Evolutionary conservation across 2,329 filamentous ascomycete genomes (phyloP).

Genomic region (Aspergillus brasiliensis): DNA sequence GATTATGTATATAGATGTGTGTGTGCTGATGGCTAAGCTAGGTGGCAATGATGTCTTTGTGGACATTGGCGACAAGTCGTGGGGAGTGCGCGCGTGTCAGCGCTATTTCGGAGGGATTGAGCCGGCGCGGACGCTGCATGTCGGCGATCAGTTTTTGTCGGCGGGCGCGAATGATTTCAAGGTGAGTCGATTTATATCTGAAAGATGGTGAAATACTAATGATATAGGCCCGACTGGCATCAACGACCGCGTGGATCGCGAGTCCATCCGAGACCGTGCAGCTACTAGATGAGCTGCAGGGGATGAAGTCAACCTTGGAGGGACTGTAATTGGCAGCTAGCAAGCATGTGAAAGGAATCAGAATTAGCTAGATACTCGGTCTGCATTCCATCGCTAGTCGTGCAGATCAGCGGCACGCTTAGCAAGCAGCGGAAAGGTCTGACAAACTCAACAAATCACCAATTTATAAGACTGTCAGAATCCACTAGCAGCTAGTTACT

Average conservation of each 20-base stretch:
- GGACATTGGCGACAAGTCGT: conserved; percentile 96
- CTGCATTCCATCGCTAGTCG: too few relatives aligned
- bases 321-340: too few relatives aligned
- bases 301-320: too few relatives aligned
- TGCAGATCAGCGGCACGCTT: background rate
- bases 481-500: background rate
- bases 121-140: conserved; percentile 81
- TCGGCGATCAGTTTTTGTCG: conserved; percentile 93
- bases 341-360: background rate
- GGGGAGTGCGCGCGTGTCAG: conserved; percentile 92
- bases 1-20: background rate
- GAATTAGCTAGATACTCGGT: too few relatives aligned
- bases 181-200: conserved; percentile 42
- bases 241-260: conserved; percentile 96
- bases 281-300: conserved; percentile 78
- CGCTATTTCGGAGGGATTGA: conserved; percentile 79
- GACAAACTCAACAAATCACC: background rate
- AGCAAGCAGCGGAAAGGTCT: background rate
- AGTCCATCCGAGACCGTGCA: conserved; percentile 88
- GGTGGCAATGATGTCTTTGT: conserved; percentile 96
- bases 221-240: conserved; percentile 72
- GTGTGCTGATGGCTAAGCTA: conserved; percentile 23
- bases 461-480: background rate
- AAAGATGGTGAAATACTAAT: background rate
- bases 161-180: conserved; percentile 98